Evolutionary conservation across 176 grass and related monocot species (phyloP).

Genomic region (Zea luxurians): DNA sequence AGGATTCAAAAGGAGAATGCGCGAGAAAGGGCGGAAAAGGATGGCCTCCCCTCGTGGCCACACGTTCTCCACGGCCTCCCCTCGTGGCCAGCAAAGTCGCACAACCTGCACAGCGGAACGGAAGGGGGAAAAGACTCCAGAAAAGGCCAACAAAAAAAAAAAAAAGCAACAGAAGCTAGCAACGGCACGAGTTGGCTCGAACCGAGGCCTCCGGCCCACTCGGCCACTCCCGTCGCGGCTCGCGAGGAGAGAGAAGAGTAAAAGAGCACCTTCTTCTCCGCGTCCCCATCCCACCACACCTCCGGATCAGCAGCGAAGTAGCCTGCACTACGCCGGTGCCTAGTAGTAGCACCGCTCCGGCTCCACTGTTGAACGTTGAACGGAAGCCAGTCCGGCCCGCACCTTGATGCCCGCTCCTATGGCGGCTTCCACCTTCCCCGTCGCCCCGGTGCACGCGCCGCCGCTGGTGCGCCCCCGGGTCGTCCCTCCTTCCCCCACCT

Average conservation of each 20-base stretch:
- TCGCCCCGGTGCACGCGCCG: neutral
- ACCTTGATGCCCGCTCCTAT: slow-evolving; percentile 18
- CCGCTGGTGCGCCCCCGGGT: slow-evolving; percentile 9
- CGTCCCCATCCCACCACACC: neutral
- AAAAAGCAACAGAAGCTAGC: slow-evolving; percentile 2
- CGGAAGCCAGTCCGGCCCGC: neutral
- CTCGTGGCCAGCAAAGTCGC: slow-evolving; percentile 13
- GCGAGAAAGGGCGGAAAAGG: neutral
- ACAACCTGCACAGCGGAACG: neutral
- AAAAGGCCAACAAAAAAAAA: neutral
- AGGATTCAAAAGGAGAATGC: neutral
- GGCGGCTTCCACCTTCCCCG: slow-evolving; percentile 24
- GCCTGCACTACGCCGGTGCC: neutral
- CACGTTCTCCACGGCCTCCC: neutral
- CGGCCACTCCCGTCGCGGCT: neutral
- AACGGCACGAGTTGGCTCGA: neutral
- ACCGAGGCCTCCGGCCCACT: neutral
- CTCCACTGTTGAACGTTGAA: neutral
- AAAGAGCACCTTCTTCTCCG: neutral
- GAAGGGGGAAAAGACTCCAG: neutral
- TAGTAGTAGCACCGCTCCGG: neutral
- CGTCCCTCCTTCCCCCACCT: neutral
- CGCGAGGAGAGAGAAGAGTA: neutral
- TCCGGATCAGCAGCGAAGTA: slow-evolving; percentile 20
- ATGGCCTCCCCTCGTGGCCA: slow-evolving; percentile 18